Percentiles rank a stretch among this genome's conserved stretches.
These are phyloP conservation scores for Aureobasidium melanogenum DNA, from an alignment of 2,329 filamentous ascomycete species.

Conservation along the genomic window DNA sequence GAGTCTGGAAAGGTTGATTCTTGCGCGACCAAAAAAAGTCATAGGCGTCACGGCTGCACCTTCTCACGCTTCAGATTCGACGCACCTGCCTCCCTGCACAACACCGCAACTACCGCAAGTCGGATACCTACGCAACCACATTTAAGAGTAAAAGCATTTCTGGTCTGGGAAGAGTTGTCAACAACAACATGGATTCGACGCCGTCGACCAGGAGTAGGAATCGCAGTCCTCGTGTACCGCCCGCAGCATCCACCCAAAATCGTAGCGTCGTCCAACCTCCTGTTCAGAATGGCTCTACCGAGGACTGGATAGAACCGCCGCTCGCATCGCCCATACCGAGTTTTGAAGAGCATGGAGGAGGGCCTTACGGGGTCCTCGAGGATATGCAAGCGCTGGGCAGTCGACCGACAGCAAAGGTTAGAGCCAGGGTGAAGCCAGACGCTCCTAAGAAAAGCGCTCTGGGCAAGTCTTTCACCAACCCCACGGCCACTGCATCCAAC, in stretches of 20 bases:
- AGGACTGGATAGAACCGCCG: conserved; percentile 45
- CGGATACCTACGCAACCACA: not conserved
- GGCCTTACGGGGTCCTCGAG: conserved; percentile 66
- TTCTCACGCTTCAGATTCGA: conserved; percentile 2
- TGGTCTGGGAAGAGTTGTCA: conserved; percentile 1
- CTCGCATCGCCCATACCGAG: conserved; percentile 51
- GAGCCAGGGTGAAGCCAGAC: conserved; percentile 42
- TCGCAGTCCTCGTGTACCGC: conserved; percentile 3
- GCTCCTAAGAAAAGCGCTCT: conserved; percentile 33
- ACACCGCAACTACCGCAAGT: not conserved
- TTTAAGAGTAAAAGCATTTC: not conserved
- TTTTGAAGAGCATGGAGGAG: conserved; percentile 68
- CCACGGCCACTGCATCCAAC: conserved; percentile 29
- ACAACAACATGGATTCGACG: conserved; percentile 2
- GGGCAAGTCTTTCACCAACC: conserved; percentile 32
- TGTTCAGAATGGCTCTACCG: not conserved
- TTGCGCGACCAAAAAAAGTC: conserved; percentile 1
- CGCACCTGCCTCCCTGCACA: conserved; percentile 1
- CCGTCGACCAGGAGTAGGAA: conserved; percentile 2
- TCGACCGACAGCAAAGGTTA: conserved; percentile 55
- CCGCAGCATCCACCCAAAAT: not conserved
- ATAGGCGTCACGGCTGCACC: conserved; percentile 3
- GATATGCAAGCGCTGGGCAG: conserved; percentile 76
- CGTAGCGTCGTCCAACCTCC: not conserved
- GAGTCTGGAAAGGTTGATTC: not conserved